Evolutionary conservation across 768 basidiomycete species (phyloP), one percentile per base, ranked within the genome.

Genomic region (Krasilnikovozyma curviuscula): DNA sequence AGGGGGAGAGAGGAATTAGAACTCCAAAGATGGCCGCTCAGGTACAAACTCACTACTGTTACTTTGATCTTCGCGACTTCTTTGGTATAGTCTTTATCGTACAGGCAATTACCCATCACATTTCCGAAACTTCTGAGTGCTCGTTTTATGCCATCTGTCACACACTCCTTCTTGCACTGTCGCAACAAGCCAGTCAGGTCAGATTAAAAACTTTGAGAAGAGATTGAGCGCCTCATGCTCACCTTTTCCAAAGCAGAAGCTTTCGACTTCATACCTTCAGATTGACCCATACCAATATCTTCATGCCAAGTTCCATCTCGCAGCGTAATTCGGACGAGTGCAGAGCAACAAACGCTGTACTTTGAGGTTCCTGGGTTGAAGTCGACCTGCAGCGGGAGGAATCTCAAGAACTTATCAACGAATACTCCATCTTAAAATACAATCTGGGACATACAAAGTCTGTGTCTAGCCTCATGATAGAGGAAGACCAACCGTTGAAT

Each of bases 121-220:
- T 89, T 93, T 33, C 93, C 93, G 60, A 97, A 98, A 54, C 77
- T 84, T 23, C 85, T 72, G 8, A 98, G 70, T 1, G 86, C 76
- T 28, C 91, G 78, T 65, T 98, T 98, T 46, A 91, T 67, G 0
- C 73, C 91, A 56, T 98, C 93, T 0, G 93, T 98, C 0, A 95
- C 79, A 1, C 93, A 89, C 62, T 97, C 93, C 57, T 98, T 98
- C 71, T 95, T 95, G 61, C 83, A 86, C 93, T 98, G 57, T 14
- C 51, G n/a, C 29, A 25, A 33, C 13, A 18, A 31, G 18, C 23
- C 31, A 29, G 34, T 24, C 6, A 44, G 16, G 16, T 2, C 28
- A 33, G 23, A 30, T 10, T 3, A 29, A 12, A 18, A 38, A 16
- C 16, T 3, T 21, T 41, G 7, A n/a, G 35, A 25, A 16, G 16